Base-by-base conservation (phyloP, 345 rosid species). In the Erodium maritimum region DNA sequence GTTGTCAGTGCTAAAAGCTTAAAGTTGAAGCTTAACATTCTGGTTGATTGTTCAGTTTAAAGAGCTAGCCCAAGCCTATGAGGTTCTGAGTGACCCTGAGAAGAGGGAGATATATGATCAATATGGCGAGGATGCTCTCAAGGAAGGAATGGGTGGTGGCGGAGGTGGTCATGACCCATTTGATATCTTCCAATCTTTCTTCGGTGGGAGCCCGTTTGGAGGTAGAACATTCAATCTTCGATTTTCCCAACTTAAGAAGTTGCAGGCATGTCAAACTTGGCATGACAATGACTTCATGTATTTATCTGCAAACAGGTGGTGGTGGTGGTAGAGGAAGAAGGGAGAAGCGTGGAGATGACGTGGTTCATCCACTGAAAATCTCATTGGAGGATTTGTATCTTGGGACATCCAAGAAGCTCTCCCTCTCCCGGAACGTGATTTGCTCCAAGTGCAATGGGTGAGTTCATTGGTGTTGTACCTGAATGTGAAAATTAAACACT, bases 1-100 rank as follows among this genome's bases (percentile, higher is more conserved):
- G n/a, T n/a, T n/a, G n/a, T n/a, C n/a, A n/a, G n/a, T n/a, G n/a
- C n/a, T n/a, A n/a, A n/a, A n/a, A n/a, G n/a, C n/a, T n/a, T n/a
- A n/a, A n/a, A n/a, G n/a, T n/a, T n/a, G n/a, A n/a, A n/a, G n/a
- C n/a, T n/a, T 50, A 23, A 55, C 50, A 53, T 16, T 13, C n/a
- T n/a, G n/a, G 19, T 16, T 63, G 61, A 11, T 5, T 37, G 1
- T 53, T 71, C 79, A 91, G 97, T 91, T 91, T 50, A 88, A 91
- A 60, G 97, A 91, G 83, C 61, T 91, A 46, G 91, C 91, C 0
- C 88, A 91, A 72, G 96, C 96, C 12, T 91, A 88, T 61, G 97
- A 88, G 76, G 88, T 85, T 5, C 65, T 91, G 29, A 88, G 85
- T 62, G 97, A 91, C 61, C 95, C 95, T 0, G 96, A 91, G 70